Base-by-base conservation (phyloP, 2,329 filamentous ascomycete species). In the Diplodia intermedia region DNA sequence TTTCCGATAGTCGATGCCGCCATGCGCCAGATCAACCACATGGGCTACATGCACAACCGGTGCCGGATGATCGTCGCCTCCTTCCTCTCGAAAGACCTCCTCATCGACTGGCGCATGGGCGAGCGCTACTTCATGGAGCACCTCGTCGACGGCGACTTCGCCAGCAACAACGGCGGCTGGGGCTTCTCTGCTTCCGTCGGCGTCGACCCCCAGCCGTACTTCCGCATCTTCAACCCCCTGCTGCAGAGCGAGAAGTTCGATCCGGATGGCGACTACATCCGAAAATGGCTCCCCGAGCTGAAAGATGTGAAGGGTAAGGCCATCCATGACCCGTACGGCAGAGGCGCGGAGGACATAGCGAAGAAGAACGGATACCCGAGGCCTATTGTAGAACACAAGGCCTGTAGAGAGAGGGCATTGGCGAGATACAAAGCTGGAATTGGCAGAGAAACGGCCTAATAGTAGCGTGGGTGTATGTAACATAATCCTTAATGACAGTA, bases 231-330 rank as follows among this genome's bases (percentile, higher is more conserved):
- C 80, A 97, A 96, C 73, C 93, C 93, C 0, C 77, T 93, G 54
- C 80, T 92, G 20, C 93, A 97, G 81, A 92, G 90, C 72, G 91
- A 95, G 83, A 94, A 91, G 79, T 97, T 96, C 73, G 93, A 97
- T 75, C 82, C 86, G 0, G 83, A 90, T 0, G 94, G 93, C 0
- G 87, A 88, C 18, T 97, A 94, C 76, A 96, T 97, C 67, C 85
- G 91, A 47, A 88, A 87, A 69, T 97, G 93, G 93, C 83, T 97
- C 9, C 89, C 89, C 0, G 93, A 97, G 79, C 80, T 97, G 69
- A 83, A 80, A 31, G 84, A 79, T 0, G 79, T 94, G 2, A 76
- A 86, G 72, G 89, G 87, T 0, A 89, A 88, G 70, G 90, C 89
- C 9, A 87, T 97, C 4, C 93, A 97, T 76, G 92, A 94, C 71